Evolutionary conservation across 768 basidiomycete species (phyloP), one percentile per base, ranked within the genome.

Genomic region (Pleurotus djamor): DNA sequence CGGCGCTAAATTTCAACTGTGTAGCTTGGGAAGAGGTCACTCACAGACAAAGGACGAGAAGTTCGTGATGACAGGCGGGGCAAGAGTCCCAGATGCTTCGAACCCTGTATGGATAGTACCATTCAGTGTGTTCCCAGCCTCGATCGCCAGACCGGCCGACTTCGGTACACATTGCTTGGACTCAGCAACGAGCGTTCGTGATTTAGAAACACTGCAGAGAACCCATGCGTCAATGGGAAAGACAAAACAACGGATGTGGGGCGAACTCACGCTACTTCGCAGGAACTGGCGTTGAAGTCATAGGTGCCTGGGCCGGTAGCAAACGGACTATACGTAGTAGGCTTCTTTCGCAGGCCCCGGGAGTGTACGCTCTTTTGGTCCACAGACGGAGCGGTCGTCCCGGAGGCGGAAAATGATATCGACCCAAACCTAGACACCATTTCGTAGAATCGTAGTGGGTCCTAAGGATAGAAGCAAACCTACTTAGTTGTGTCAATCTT

Each of bases 401-500:
- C 38, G n/a, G 38, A 9, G 9, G 38, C 38, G 4, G 38, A 41
- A 41, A n/a, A 10, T 9, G 38, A 41, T 41, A 41, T 41, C 4
- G n/a, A 9, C 4, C 38, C 38, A 41, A 28, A 28, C 21, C 21
- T 28, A 28, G 3, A 28, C 21, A 28, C 1, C 3, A 3, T 28
- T 28, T 28, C 21, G 21, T 28, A 28, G 21, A 1, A 1, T 28
- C 21, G n/a, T n/a, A n/a, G n/a, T n/a, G n/a, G n/a, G n/a, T 41
- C 38, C 4, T 4, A 41, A 4, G 1, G n/a, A 41, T 41, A 41
- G 10, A n/a, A 41, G 38, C 4, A 28, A 3, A 28, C 66, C 33
- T 43, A 65, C 65, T 59, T 54, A 9, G 61, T 47, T 10, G 66
- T 49, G 54, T 70, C 65, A 12, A 68, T 63, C n/a, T 66, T 66